Base-by-base conservation (phyloP, 2,329 filamentous ascomycete genomes). In the Fusarium albidum region DNA sequence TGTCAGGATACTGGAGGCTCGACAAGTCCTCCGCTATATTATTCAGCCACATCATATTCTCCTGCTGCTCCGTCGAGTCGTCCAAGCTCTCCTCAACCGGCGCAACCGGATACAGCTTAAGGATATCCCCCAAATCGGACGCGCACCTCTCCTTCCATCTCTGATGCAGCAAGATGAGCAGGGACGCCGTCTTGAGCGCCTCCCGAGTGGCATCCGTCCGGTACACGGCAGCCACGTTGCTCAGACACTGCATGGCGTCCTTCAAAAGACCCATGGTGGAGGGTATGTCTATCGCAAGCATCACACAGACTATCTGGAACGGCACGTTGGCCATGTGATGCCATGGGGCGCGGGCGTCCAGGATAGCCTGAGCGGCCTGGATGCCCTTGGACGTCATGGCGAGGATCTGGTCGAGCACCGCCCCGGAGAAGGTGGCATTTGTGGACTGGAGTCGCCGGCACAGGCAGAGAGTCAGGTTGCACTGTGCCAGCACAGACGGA, bases 311-410 rank as follows among this genome's bases (percentile, higher is more conserved):
- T 0, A 82, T 77, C 46, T 85, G 83, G 55, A 86, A 86, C 0
- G 83, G 83, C 0, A 85, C 79, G 41, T 86, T 85, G 25, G 81
- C 81, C 38, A 82, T 77, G 51, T 86, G 82, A 59, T 85, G 83
- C 83, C 83, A 86, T 0, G 82, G 82, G 3, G 73, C 72, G 11
- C 73, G 71, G 9, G 69, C 67, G 3, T 74, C 71, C 1, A 80
- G 70, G 64, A 84, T 77, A 6, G 67, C 68, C 6, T 76, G 73
- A 1, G 82, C 79, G 0, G 79, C 79, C 17, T 73, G 70, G 9
- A 85, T 74, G 0, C 77, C 81, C 17, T 67, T 69, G 4, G 74
- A 71, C 0, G 77, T 73, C 4, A 85, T 70, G 0, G 68, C 69
- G 4, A 85, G 73, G 10, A 85, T 75, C 8, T 74, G 73, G 12